phyloP scores from a whole-genome alignment of 495 filamentous ascomycete species.

The Chaetomium fimeti region DNA sequence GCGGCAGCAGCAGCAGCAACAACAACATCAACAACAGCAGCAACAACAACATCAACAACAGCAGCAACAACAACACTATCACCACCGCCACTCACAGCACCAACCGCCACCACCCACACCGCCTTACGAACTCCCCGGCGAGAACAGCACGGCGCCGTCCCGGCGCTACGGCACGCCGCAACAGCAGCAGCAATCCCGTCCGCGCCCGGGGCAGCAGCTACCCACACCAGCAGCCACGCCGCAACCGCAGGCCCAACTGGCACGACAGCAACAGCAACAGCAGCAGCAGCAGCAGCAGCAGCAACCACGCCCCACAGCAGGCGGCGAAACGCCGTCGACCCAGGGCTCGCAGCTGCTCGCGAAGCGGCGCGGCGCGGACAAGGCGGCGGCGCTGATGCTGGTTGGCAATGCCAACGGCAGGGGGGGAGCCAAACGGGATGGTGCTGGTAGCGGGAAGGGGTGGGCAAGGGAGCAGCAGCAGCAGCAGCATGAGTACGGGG shows the following conservation, averaged over 20 bases:
- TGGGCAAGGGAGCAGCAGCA: background rate
- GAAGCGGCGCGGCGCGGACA: slow-evolving; percentile 50
- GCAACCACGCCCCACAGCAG: slow-evolving; percentile 15
- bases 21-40: background rate
- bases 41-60: too few relatives aligned
- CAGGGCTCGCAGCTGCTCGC: slow-evolving; percentile 43
- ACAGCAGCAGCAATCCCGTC: slow-evolving; percentile 17
- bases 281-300: slow-evolving; percentile 10
- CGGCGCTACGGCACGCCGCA: slow-evolving; percentile 17
- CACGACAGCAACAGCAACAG: slow-evolving; percentile 5
- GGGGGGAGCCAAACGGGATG: slow-evolving; percentile 26
- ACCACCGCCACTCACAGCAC: background rate
- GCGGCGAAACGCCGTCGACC: slow-evolving; percentile 4
- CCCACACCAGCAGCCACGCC: slow-evolving; percentile 14
- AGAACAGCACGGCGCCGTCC: background rate
- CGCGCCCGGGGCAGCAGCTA: slow-evolving; percentile 1
- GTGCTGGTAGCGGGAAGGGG: background rate
- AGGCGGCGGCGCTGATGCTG: slow-evolving; percentile 43
- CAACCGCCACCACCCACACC: slow-evolving; percentile 5
- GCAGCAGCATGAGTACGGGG: slow-evolving; percentile 3
- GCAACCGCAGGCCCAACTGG: background rate
- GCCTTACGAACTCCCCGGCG: slow-evolving; percentile 12
- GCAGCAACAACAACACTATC: slow-evolving; percentile 5
- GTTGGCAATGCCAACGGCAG: slow-evolving; percentile 7
- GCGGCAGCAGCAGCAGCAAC: background rate